Conservation (phyloP, 352 stramenopile species). For the Globisporangium splendens region DNA sequence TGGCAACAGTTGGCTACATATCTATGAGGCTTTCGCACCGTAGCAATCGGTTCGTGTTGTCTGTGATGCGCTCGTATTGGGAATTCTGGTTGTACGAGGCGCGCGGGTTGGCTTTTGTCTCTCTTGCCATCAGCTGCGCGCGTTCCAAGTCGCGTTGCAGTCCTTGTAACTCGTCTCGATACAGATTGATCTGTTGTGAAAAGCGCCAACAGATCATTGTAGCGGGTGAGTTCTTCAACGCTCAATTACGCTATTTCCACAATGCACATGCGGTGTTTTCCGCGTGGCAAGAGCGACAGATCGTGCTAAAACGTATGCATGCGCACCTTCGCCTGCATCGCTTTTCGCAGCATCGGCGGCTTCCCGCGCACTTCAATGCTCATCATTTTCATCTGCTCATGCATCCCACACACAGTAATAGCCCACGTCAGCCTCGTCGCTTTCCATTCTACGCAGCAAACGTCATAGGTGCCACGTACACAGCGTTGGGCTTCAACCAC, state of each 20-base stretch:
- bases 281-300: too few species aligned
- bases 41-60: constrained; percentile 62
- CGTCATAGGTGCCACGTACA: constrained; percentile 23
- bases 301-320: background rate
- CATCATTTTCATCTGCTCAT: constrained; percentile 74
- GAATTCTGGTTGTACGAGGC: constrained; percentile 29
- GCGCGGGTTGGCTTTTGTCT: constrained; percentile 28
- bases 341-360: constrained; percentile 50
- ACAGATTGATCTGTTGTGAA: constrained; percentile 49
- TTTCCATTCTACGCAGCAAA: background rate
- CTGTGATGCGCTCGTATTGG: constrained; percentile 65
- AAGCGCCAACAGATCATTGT: background rate
- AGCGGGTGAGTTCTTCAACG: background rate
- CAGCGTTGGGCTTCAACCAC: constrained; percentile 74
- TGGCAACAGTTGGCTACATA: background rate
- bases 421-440: background rate
- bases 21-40: constrained; percentile 23
- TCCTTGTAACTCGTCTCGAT: constrained; percentile 66
- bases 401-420: constrained; percentile 2
- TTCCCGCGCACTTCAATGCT: constrained; percentile 69
- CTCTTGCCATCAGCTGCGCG: constrained; percentile 61
- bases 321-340: constrained; percentile 66
- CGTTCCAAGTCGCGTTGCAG: constrained; percentile 67
- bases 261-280: too few species aligned
- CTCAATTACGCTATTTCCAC: too few species aligned